Evolutionary conservation across 2,329 filamentous ascomycete genomes (phyloP).

Genomic region (Ophiosphaerella korrae): DNA sequence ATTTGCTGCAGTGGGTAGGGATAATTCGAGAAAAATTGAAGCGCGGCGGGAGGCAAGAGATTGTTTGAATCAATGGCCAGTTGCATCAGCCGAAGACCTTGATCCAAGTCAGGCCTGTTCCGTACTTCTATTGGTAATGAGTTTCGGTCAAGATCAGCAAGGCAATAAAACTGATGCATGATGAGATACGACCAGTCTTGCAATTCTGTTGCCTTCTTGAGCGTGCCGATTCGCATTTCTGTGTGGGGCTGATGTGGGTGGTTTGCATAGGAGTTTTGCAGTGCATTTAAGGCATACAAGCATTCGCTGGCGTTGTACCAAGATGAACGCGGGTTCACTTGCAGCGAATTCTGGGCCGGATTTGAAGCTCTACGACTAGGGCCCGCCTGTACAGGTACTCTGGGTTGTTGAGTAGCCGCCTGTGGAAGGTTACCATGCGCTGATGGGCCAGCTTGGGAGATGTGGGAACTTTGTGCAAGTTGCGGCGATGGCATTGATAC

Average conservation of each 20-base stretch:
- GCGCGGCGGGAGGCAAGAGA: constrained; percentile 45
- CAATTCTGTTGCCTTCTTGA: constrained; percentile 42
- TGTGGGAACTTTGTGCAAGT: background rate
- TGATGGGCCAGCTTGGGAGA: too few species aligned
- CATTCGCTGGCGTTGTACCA: constrained; percentile 7
- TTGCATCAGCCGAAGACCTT: constrained; percentile 46
- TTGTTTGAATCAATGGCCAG: constrained; percentile 55
- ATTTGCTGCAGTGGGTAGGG: constrained; percentile 45
- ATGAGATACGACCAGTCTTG: constrained; percentile 37
- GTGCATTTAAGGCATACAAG: constrained; percentile 5
- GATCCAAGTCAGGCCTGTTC: constrained; percentile 33
- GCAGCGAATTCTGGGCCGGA: background rate
- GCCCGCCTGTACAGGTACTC: background rate
- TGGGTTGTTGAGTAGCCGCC: too few species aligned
- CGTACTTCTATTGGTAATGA: constrained; percentile 47
- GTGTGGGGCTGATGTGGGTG: background rate
- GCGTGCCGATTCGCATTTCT: constrained; percentile 24
- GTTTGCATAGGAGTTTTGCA: constrained; percentile 1
- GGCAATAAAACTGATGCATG: constrained; percentile 39
- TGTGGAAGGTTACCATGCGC: too few species aligned
- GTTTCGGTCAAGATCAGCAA: constrained; percentile 35
- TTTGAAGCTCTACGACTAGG: background rate
- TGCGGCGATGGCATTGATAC: constrained; percentile 11
- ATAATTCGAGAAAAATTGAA: constrained; percentile 56
- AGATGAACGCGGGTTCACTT: background rate